Base-by-base conservation (phyloP, 73 alveolate genomes). In the Paramecium tetraurelia region DNA sequence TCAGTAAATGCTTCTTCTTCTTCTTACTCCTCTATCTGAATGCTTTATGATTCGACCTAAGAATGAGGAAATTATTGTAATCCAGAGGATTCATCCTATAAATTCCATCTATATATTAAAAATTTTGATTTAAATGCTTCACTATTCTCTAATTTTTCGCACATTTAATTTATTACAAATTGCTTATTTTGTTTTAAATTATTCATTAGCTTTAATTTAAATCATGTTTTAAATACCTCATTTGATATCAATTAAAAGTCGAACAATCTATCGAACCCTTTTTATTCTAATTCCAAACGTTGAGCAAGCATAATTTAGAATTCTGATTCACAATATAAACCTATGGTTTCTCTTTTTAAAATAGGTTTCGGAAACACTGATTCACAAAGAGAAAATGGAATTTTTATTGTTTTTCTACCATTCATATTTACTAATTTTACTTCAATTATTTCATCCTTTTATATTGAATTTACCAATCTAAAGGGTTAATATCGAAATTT, bases 331-430 rank as follows among this genome's bases (percentile, higher is more conserved):
- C 76, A 40, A 80, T 80, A 80, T 16, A 27, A 22, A 20, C 90
- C 90, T 38, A 80, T 35, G 1, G 90, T 80, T 22, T 80, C 90
- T 80, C 90, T 40, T 46, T 22, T 80, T 48, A 80, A 80, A 18
- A 48, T 22, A 10, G 90, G 90, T 46, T 46, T 80, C 4, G 90
- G 90, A 44, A 43, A 80, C 12, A 46, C 36, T 11, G 46, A 21
- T 43, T 80, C 76, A 43, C 70, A 41, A 80, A 80, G 43, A 2
- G 7, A 24, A 9, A 80, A 48, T 41, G 90, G 90, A 40, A 80
- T 24, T 48, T 80, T 48, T 22, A 46, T 20, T 31, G 27, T 44
- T 48, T 80, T 22, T 22, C 90, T 80, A 80, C 33, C 35, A 43
- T 11, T 7, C 16, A 40, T 38, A n/a, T 33, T 31, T 21, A 40